Base-by-base conservation (phyloP, 352 stramenopile species). In the Globisporangium radiosum region DNA sequence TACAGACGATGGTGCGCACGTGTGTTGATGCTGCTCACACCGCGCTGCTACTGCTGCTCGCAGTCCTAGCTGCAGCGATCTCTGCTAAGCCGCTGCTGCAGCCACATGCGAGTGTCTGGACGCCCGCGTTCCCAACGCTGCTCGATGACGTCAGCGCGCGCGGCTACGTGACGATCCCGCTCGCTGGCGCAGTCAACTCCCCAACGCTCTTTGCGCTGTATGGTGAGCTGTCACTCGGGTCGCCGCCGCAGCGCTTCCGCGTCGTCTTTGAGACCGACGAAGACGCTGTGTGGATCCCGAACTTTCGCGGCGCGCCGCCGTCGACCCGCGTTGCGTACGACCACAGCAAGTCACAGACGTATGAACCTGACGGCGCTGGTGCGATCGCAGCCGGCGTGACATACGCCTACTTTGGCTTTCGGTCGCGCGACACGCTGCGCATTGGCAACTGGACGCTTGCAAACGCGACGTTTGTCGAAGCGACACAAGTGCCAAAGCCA, bases 171-270 rank as follows among this genome's bases (percentile, higher is more conserved):
- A 60, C 44, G 44, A 60, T 62, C 33, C 47, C 47, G 39, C 56
- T 62, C 25, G 48, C 19, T n/a, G 36, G 54, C 37, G 36, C 25
- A 7, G 37, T 53, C 6, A 62, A 15, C 19, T 36, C 50, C 2
- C 37, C 7, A n/a, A 17, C 5, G 6, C 7, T 62, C 11, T 54
- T 56, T 14, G 54, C 37, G 5, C 36, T 50, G 10, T n/a, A 47
- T n/a, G 43, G 43, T 10, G 43, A 17, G 9, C 3, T 47, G 5
- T 13, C 43, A 10, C 43, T 47, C 43, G 43, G 43, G 43, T 47
- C 53, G 43, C 59, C 59, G 13, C 59, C 59, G 42, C 59, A 65
- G 25, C 10, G 7, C 17, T 40, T 65, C 17, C 55, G 42, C 17
- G 13, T 65, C 11, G 2, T 47, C 6, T 60, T 65, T 33, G 52